A percentile compares a stretch with the other conserved stretches of the same genome.
These are phyloP conservation scores for Leccinum solheimii DNA, from an alignment of 1,284 basidiomycete genomes.

Conservation along the genomic window DNA sequence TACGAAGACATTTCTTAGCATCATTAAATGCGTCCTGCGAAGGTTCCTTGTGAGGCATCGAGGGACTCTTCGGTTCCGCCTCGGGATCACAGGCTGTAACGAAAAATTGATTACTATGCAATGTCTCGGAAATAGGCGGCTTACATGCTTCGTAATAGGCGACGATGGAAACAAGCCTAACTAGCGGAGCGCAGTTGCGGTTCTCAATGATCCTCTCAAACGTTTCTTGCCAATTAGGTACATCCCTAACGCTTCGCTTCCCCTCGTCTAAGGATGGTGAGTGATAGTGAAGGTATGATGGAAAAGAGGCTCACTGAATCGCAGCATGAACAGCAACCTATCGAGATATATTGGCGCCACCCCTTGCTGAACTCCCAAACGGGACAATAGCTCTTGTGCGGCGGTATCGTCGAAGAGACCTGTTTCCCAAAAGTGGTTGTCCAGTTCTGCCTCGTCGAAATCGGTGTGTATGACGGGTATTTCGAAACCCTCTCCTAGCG, in stretches of 20 bases:
- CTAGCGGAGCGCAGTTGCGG: constrained; percentile 11
- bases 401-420: constrained; percentile 28
- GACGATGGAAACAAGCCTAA: constrained; percentile 26
- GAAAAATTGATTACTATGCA: neutral
- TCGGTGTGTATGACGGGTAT: constrained; percentile 18
- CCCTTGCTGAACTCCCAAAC: constrained; percentile 12
- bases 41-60: neutral
- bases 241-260: constrained; percentile 18
- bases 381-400: constrained; percentile 14
- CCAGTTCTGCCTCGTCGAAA: constrained; percentile 5
- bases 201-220: constrained; percentile 15
- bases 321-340: constrained; percentile 31
- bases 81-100: constrained; percentile 11
- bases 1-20: constrained; percentile 11
- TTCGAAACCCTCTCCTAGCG: constrained; percentile 30
- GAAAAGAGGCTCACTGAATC: constrained; percentile 21
- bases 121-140: neutral
- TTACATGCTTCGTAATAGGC: constrained; percentile 30
- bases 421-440: constrained; percentile 25
- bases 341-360: constrained; percentile 28
- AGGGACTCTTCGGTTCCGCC: neutral
- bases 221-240: constrained; percentile 9
- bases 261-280: constrained; percentile 22
- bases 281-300: neutral
- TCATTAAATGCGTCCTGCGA: constrained; percentile 5